Base-by-base conservation (phyloP, 371 early-diverging fungal species). In the Mucor lusitanicus region DNA sequence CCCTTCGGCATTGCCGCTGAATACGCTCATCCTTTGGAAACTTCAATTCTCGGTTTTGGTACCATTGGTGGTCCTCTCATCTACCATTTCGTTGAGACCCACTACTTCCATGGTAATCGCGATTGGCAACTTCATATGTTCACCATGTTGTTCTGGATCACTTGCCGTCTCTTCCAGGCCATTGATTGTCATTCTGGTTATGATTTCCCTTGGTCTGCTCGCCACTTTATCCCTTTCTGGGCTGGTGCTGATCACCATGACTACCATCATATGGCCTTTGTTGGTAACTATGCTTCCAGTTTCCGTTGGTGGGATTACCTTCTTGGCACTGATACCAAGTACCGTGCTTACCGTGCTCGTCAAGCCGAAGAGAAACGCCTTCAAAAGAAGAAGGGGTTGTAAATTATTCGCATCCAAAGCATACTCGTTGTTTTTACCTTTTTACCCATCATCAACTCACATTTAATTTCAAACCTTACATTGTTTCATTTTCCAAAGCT, bases 131-230 rank as follows among this genome's bases (percentile, higher is more conserved):
- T 95, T 59, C 95, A 95, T 67, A 74, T 95, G 28, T 74, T 94
- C 46, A 92, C 92, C 39, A 88, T 95, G 85, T 74, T 93, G 42
- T 69, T 83, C 15, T 96, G 97, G 96, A 87, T 95, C 69, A 82
- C 86, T 30, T 74, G 88, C 17, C 88, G 94, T 70, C 86, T 94
- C 57, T 88, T 92, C 78, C 92, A 92, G 78, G 90, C 95, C 28
- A 90, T 97, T 40, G 97, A 97, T 75, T 92, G 94, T 55, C 98
- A 97, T 79, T 93, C 94, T 54, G 98, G 98, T 0, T 97, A 97
- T 71, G 97, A 96, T 71, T 96, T 97, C 78, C 98, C 97, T 42
- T 96, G 95, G 94, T 91, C 91, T 21, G 85, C 92, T 66, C 88
- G 89, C 70, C 82, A 92, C 79, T 85, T 83, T 69, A 44, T 94